Conservation (phyloP, 352 stramenopile species). For the Phytophthora meadii region DNA sequence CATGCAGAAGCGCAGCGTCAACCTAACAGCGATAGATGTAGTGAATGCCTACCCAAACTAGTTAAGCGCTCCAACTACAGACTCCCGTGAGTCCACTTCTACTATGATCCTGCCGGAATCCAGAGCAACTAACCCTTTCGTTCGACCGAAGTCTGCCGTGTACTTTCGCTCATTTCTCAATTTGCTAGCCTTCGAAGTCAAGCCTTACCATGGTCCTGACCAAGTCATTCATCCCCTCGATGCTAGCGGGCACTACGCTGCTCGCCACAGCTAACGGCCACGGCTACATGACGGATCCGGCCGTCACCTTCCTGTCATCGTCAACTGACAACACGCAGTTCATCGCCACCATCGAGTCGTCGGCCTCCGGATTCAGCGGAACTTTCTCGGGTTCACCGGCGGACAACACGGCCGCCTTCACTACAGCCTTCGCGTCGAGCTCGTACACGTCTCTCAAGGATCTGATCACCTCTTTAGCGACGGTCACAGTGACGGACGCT, state of each 20-base stretch:
- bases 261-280: conserved; percentile 24
- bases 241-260: conserved; percentile 18
- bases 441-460: conserved; percentile 40
- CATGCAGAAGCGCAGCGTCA: conserved; percentile 28
- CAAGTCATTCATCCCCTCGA: background rate
- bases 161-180: conserved; percentile 17
- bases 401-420: conserved; percentile 38
- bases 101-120: conserved; percentile 15
- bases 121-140: background rate
- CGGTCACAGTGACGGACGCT: conserved; percentile 24
- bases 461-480: conserved; percentile 25
- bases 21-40: conserved; percentile 8
- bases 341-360: conserved; percentile 41
- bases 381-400: conserved; percentile 29
- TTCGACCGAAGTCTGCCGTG: background rate
- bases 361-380: conserved; percentile 33
- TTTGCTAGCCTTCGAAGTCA: conserved; percentile 5
- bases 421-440: conserved; percentile 30
- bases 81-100: conserved; percentile 14
- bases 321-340: conserved; percentile 38
- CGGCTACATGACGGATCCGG: conserved; percentile 34
- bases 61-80: conserved; percentile 9
- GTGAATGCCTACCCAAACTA: background rate
- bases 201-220: conserved; percentile 17
- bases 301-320: conserved; percentile 35